phyloP scores from a whole-genome alignment of 139 green algal species.

The Picochlorum sp. region DNA sequence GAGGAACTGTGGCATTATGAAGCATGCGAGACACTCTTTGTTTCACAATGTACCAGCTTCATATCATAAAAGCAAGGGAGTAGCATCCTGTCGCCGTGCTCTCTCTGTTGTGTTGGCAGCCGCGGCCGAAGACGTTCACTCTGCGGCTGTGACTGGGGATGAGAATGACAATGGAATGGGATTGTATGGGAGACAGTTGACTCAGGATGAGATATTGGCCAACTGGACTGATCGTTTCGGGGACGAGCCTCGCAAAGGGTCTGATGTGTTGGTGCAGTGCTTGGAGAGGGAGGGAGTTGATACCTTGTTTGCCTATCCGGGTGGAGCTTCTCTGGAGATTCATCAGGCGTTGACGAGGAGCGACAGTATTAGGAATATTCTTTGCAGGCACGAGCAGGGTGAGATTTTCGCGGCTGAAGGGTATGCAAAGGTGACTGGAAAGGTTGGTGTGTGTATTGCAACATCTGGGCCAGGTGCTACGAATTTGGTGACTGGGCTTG shows the following conservation, averaged over 20 bases:
- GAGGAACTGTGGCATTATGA: too few species aligned
- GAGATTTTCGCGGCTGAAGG: constrained; percentile 99
- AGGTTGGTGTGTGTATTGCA: constrained; percentile 97
- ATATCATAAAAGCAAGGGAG: too few species aligned
- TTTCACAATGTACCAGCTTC: too few species aligned
- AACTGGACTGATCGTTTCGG: constrained; percentile 80
- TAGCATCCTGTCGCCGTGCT: not conserved
- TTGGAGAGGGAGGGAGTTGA: constrained; percentile 89
- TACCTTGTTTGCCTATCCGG: constrained; percentile 74
- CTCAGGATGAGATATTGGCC: not conserved
- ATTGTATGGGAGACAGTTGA: not conserved
- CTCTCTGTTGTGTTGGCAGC: not conserved
- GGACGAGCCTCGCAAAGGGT: constrained; percentile 80
- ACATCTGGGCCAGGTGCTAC: constrained; percentile 95
- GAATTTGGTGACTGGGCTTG: constrained; percentile 97
- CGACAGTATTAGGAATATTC: constrained; percentile 81
- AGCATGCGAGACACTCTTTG: too few species aligned
- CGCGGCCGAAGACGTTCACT: not conserved
- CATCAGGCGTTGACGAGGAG: constrained; percentile 95
- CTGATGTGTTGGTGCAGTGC: constrained; percentile 89
- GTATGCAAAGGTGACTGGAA: constrained; percentile 90
- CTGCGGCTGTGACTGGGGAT: not conserved
- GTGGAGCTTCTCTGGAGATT: constrained; percentile 99
- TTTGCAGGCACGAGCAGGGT: constrained; percentile 97
- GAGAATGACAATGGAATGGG: constrained; percentile 2